Base-by-base conservation (phyloP, 352 stramenopile species). In the Globisporangium okanoganense region DNA sequence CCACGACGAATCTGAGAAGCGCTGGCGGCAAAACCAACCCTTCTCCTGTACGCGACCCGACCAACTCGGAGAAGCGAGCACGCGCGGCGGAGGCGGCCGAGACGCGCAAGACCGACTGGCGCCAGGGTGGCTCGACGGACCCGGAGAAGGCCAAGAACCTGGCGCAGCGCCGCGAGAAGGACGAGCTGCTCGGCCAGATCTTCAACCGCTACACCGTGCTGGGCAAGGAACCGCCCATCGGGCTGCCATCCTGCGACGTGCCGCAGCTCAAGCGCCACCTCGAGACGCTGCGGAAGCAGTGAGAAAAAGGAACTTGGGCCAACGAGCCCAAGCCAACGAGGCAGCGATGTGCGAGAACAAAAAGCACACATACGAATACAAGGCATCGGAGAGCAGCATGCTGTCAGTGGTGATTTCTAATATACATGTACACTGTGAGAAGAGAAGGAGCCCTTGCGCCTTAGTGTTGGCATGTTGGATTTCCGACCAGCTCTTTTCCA, bases 111-210 rank as follows among this genome's bases (percentile, higher is more conserved):
- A 64, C 71, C 20, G 80, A 91, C 70, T 94, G 85, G 81, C 79
- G 81, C n/a, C 85, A 94, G 55, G 85, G 85, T 20, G 83, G 85
- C 22, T 58, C 74, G 18, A 63, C 57, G 12, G 81, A 92, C 69
- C 70, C 79, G 3, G 73, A 85, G 22, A 92, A 93, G 62, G 81
- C 81, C 54, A 79, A 77, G 44, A 76, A 65, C 16, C 71, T 94
- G 48, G 71, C 71, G 2, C 59, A 88, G 31, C 83, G 87, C 12
- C 85, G 85, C 31, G 77, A 91, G 45, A 95, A 95, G 62, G 87
- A 95, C 51, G 87, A 95, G 20, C 70, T 96, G 14, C 65, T 96
- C 5, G 85, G 82, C n/a, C 87, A 72, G 58, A 85, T 96, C 56
- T 83, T 85, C 62, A 90, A 88, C 61, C 64, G 75, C 33, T 96